phyloP scores from a whole-genome alignment of 148 eudicot genomes.

The Cornus controversa region DNA sequence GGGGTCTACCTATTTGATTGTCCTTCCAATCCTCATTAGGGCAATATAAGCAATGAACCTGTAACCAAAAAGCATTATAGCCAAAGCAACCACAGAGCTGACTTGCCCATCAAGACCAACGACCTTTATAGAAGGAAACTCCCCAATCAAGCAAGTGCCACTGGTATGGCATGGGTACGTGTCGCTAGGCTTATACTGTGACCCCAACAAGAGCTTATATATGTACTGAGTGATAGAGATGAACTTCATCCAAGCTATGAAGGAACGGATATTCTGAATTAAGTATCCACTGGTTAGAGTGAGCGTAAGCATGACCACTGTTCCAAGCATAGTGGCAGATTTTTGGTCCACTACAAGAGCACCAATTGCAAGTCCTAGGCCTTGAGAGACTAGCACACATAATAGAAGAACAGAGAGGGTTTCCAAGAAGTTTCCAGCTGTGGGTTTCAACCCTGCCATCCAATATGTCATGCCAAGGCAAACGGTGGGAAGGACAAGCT shows the following conservation, averaged over 20 bases:
- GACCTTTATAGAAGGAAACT: slow-evolving; percentile 47
- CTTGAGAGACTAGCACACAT: slow-evolving; percentile 68
- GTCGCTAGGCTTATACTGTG: slow-evolving; percentile 53
- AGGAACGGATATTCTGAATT: slow-evolving; percentile 66
- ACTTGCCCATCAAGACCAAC: slow-evolving; percentile 46
- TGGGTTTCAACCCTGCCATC: slow-evolving; percentile 72
- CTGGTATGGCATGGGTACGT: slow-evolving; percentile 51
- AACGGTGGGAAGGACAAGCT: slow-evolving; percentile 66
- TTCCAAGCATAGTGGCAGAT: slow-evolving; percentile 57
- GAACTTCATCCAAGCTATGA: slow-evolving; percentile 76
- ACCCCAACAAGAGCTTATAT: slow-evolving; percentile 59
- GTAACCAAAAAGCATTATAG: slow-evolving; percentile 56
- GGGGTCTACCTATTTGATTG: slow-evolving; percentile 19
- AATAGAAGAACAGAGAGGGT: slow-evolving; percentile 43
- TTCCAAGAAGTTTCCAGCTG: slow-evolving; percentile 33
- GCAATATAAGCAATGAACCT: slow-evolving; percentile 69
- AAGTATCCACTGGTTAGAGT: slow-evolving; percentile 63
- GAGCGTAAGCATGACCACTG: slow-evolving; percentile 64
- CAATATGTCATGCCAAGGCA: slow-evolving; percentile 58
- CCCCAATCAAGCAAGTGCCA: slow-evolving; percentile 50
- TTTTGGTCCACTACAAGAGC: slow-evolving; percentile 68
- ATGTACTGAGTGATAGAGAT: slow-evolving; percentile 45
- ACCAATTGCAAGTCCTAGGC: slow-evolving; percentile 81
- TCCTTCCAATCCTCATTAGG: slow-evolving; percentile 74
- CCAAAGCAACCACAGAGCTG: slow-evolving; percentile 41